phyloP scores from a whole-genome alignment of 1,139 yeast species.

The Yamadazyma triangularis region DNA sequence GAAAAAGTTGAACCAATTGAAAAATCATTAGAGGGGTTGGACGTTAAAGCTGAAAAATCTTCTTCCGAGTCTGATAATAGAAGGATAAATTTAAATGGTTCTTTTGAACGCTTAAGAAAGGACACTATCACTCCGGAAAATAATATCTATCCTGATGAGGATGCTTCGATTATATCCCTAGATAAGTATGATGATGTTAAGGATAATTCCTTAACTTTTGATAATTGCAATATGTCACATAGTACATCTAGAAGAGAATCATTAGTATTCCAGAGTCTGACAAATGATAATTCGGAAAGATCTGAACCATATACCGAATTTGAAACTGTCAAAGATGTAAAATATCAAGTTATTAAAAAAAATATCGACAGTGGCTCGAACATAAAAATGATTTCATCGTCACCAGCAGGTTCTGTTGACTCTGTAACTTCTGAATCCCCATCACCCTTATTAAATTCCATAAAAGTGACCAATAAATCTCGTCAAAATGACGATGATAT shows the following conservation, averaged over 20 bases:
- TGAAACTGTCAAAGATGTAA: slow-evolving; percentile 14
- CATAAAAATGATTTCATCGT: slow-evolving; percentile 7
- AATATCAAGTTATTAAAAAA: slow-evolving; percentile 9
- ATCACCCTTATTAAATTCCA: neutral
- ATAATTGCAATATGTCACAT: slow-evolving; percentile 9
- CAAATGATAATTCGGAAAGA: slow-evolving; percentile 5
- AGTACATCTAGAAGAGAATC: slow-evolving; percentile 12
- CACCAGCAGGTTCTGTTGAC: slow-evolving; percentile 1
- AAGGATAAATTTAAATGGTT: neutral
- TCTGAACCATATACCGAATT: slow-evolving; percentile 9
- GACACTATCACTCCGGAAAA: neutral
- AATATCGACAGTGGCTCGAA: slow-evolving; percentile 1
- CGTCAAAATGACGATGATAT: neutral
- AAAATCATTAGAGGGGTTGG: no score
- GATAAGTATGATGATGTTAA: neutral
- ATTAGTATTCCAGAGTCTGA: neutral
- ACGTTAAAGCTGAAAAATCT: no score
- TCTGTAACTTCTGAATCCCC: neutral
- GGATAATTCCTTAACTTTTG: slow-evolving; percentile 3
- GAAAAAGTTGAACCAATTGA: neutral
- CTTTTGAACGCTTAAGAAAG: neutral
- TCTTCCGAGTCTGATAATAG: neutral
- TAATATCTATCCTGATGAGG: neutral
- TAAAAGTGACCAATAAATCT: neutral
- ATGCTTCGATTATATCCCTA: neutral